phyloP scores from a whole-genome alignment of 371 early-diverging fungal species.

The Syncephalastrum sp. region DNA sequence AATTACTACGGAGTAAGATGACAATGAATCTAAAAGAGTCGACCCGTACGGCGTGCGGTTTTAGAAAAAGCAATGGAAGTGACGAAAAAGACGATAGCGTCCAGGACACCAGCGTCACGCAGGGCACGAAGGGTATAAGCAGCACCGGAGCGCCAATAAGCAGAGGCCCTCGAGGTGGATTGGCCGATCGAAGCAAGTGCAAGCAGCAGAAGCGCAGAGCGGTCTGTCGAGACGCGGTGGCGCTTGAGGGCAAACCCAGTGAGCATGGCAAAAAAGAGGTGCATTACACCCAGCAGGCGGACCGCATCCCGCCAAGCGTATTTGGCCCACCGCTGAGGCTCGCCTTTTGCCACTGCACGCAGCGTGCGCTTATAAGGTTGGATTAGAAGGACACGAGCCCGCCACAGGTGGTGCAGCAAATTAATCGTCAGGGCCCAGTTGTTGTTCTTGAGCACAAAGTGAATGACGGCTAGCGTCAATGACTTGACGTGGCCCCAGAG shows the following conservation, averaged over 20 bases:
- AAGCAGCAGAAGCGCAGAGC: conserved; percentile 36
- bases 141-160: conserved; percentile 14
- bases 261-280: conserved; percentile 31
- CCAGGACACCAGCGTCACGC: conserved; percentile 13
- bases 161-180: conserved; percentile 17
- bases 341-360: not conserved
- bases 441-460: conserved; percentile 37
- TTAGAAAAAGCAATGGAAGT: conserved; percentile 18
- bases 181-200: conserved; percentile 34
- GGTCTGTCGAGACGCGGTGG: conserved; percentile 28
- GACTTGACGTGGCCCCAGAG: conserved; percentile 26
- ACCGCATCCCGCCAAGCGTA: conserved; percentile 15
- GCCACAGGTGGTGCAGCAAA: conserved; percentile 34
- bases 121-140: conserved; percentile 9
- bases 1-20: no score
- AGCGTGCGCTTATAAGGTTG: not conserved
- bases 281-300: conserved; percentile 28
- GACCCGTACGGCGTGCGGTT: conserved; percentile 15
- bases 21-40: conserved; percentile 7
- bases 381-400: conserved; percentile 21
- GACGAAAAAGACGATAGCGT: conserved; percentile 14
- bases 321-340: conserved; percentile 4
- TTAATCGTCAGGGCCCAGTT: conserved; percentile 41
- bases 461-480: conserved; percentile 13
- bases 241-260: conserved; percentile 31